Evolutionary conservation across 2,329 filamentous ascomycete genomes (phyloP), one percentile per base, ranked within the genome.

Genomic region (Venturia pyrina): DNA sequence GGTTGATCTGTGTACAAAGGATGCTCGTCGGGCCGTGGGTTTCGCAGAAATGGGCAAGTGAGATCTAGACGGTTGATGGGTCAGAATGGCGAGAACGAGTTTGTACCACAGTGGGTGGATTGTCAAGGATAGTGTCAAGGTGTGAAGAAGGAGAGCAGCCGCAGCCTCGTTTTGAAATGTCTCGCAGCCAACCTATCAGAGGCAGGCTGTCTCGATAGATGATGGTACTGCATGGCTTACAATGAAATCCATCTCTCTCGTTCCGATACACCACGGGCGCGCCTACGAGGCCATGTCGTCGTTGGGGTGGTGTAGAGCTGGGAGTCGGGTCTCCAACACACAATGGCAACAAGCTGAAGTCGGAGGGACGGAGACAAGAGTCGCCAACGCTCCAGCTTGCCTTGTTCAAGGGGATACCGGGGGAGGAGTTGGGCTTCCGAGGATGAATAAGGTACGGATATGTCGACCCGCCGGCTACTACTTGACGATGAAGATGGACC

Each of bases 11-110:
- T 67, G 83, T 85, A 74, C 83, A 85, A 69, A 86, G 82, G 73
- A 85, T 84, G 66, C 82, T 85, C 64, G 83, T 86, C 21, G 83
- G 83, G 73, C 83, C 83, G 79, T 86, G 83, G 74, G 83, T 78
- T 76, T 86, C 83, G 75, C 83, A 86, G 74, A 86, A 86, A 76
- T 86, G 83, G 69, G 83, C 84, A 69, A 86, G 79, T 71, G 83
- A 85, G 72, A 86, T 80, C 83, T 86, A 37, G 53, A 59, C 8
- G 32, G 3, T 8, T 4, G 32, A 59, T 59, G 28, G 53, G 28
- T 34, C 53, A 59, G 53, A 59, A 8, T 15, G 15, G 17, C 53
- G 24, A 4, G 4, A 28, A 28, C 4, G 28, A 4, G 4, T 28
- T 28, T 4, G 28, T 28, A 28, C 21, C 5, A 6, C 8, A 24